Conservation (phyloP, 225 moss, liverwort and hornwort genomes). For the Physcomitrium patens region DNA sequence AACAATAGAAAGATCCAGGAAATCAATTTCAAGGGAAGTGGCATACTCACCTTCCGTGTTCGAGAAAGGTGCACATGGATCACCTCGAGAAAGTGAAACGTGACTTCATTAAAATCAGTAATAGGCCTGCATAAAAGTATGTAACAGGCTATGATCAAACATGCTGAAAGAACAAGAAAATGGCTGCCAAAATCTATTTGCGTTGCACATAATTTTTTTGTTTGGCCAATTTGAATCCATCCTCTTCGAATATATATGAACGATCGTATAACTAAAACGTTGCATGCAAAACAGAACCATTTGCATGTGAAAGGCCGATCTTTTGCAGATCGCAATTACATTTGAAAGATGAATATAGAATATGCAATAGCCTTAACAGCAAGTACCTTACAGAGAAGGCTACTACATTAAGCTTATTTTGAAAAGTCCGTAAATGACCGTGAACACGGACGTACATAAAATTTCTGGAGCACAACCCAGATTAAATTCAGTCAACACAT, state of each 20-base stretch:
- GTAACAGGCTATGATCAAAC: constrained; percentile 11
- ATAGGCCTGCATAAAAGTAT: constrained; percentile 65
- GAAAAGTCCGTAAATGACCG: constrained; percentile 94
- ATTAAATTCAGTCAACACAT: constrained; percentile 8
- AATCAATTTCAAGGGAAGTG: neutral
- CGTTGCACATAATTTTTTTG: neutral
- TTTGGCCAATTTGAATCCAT: neutral
- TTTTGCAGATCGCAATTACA: neutral
- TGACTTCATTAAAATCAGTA: constrained; percentile 91
- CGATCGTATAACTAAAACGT: neutral
- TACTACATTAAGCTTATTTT: constrained; percentile 88
- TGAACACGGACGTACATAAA: constrained; percentile 85
- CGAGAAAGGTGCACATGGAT: constrained; percentile 80
- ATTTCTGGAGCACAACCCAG: constrained; percentile 41
- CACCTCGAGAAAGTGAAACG: constrained; percentile 95
- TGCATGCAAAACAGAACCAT: neutral
- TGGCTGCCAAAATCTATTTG: neutral
- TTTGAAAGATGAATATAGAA: neutral
- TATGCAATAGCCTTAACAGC: constrained; percentile 7
- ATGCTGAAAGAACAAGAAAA: constrained; percentile 7
- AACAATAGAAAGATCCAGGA: constrained; percentile 4
- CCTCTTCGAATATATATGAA: neutral
- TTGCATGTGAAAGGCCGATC: neutral
- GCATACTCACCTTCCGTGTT: constrained; percentile 58
- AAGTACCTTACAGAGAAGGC: constrained; percentile 88